Base-by-base conservation (phyloP, 139 green algal species). In the Volvox reticuliferus region DNA sequence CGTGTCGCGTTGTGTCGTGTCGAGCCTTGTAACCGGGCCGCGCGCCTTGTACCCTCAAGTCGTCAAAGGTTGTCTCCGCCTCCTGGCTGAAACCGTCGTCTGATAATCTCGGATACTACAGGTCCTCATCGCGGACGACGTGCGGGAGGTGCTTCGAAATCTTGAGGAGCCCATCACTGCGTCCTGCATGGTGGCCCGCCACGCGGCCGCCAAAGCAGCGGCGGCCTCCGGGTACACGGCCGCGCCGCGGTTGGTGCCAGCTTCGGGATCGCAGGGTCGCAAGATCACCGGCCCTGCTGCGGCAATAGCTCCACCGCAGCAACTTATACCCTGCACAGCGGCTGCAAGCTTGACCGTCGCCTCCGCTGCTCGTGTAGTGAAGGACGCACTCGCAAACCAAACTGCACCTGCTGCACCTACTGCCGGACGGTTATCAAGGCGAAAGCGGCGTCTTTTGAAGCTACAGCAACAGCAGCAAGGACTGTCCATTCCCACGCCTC, bases 41-140 rank as follows among this genome's bases (percentile, higher is more conserved):
- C 9, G 44, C 44, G 44, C 44, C 44, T 55, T 55, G 44, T 55
- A 55, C 44, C 44, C 44, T 55, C 9, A 55, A 55, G 44, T 55
- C 44, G 44, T 55, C 44, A 55, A 55, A 55, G 44, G 44, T 55
- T 55, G 44, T 55, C 44, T 55, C 44, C 44, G 5, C 44, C 5
- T 55, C 44, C 44, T 55, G n/a, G 44, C 44, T 9, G 44, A 55
- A 55, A 55, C 44, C 44, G 44, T 55, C 44, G 44, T 55, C 44
- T 55, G 9, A 55, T 55, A 9, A 55, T n/a, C 44, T 55, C 44
- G 44, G 44, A 9, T 55, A 55, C 0, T 33, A 36, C 88, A 92
- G 88, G 82, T 92, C 12, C 73, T 89, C 22, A 75, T 80, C 26
- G 89, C 89, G 2, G 35, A 77, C 19, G 89, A 92, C 36, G 89